These are phyloP conservation scores for Penicillium fuscoglaucum DNA, from an alignment of 2,329 filamentous ascomycete genomes.

Conservation along the genomic window DNA sequence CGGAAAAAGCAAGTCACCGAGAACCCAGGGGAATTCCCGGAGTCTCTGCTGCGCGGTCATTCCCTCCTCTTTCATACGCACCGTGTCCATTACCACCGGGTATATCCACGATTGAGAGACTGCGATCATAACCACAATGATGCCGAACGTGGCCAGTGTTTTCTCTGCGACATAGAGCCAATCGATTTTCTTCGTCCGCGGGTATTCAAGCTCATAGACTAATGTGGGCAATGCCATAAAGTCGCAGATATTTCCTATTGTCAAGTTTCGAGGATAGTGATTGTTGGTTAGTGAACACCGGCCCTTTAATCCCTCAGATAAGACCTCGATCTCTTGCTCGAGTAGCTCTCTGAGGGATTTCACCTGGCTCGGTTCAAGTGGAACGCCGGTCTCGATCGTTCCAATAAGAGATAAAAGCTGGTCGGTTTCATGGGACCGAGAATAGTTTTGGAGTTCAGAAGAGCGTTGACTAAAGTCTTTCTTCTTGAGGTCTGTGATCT, in stretches of 20 bases:
- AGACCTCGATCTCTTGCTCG: slow-evolving; percentile 63
- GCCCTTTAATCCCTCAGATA: slow-evolving; percentile 65
- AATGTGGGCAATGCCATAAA: slow-evolving; percentile 74
- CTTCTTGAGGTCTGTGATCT: slow-evolving; percentile 9
- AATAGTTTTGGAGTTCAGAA: slow-evolving; percentile 21
- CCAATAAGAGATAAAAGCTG: slow-evolving; percentile 63
- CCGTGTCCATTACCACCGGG: slow-evolving; percentile 67
- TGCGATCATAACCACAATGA: slow-evolving; percentile 73
- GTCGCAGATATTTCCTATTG: slow-evolving; percentile 64
- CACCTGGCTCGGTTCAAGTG: slow-evolving; percentile 58
- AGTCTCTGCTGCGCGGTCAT: slow-evolving; percentile 63
- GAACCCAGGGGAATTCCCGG: slow-evolving; percentile 69
- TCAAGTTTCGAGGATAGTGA: slow-evolving; percentile 70
- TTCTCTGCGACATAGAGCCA: slow-evolving; percentile 77
- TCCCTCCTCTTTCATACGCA: slow-evolving; percentile 63
- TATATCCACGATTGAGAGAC: slow-evolving; percentile 76
- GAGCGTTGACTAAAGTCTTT: slow-evolving; percentile 47
- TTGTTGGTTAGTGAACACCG: slow-evolving; percentile 54
- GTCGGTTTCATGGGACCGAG: slow-evolving; percentile 39
- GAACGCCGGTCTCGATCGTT: slow-evolving; percentile 61
- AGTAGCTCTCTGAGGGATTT: slow-evolving; percentile 65
- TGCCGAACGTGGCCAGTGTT: slow-evolving; percentile 66
- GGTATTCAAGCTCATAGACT: slow-evolving; percentile 76
- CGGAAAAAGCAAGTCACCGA: slow-evolving; percentile 74
- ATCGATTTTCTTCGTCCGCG: slow-evolving; percentile 67